These are phyloP conservation scores for Cylindrotheca fusiformis DNA, from an alignment of 108 stramenopile species.

Conservation along the genomic window DNA sequence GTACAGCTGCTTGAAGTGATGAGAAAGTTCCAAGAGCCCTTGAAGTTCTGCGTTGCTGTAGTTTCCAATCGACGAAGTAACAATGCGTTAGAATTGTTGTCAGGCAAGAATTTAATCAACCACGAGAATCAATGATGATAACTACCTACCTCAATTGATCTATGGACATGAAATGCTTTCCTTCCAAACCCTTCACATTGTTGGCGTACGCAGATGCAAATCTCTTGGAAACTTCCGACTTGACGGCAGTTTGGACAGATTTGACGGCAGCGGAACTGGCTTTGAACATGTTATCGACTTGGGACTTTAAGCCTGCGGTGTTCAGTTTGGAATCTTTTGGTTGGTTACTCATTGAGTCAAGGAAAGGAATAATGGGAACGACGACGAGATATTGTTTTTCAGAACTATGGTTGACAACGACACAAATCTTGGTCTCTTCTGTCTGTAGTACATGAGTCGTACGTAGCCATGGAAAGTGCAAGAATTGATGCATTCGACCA, in stretches of 20 bases:
- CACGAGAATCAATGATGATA: background rate
- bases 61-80: background rate
- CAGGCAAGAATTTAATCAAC: background rate
- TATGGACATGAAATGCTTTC: conserved; percentile 79
- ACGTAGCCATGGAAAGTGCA: too few relatives aligned
- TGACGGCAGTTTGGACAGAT: background rate
- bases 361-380: too few relatives aligned
- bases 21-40: conserved; percentile 73
- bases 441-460: too few relatives aligned
- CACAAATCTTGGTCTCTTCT: too few relatives aligned
- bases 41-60: conserved; percentile 81
- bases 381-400: too few relatives aligned
- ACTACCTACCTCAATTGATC: conserved; percentile 68
- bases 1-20: conserved; percentile 72
- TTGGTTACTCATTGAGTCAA: too few relatives aligned
- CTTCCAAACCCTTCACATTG: conserved; percentile 19
- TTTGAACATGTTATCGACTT: background rate
- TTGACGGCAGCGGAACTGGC: background rate
- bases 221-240: background rate
- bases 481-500: too few relatives aligned
- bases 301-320: background rate
- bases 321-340: too few relatives aligned
- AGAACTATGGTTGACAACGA: too few relatives aligned
- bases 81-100: background rate
- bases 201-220: background rate